Conservation (phyloP, 75 land plant species). For the Isoetes taiwanensis region DNA sequence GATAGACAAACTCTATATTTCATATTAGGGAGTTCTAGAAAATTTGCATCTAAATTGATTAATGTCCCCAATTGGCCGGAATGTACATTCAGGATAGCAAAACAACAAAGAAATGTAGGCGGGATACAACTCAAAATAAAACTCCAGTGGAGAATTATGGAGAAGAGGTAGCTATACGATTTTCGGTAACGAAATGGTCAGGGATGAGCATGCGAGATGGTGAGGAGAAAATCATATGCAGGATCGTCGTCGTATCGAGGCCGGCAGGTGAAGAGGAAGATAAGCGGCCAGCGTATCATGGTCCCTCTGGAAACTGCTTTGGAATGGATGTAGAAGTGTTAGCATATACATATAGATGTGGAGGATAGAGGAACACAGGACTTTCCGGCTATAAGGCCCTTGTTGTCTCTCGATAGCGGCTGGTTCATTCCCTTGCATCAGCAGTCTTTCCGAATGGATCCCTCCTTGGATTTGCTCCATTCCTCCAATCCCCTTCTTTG, state of each 20-base stretch:
- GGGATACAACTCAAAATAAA: slow-evolving; percentile 8
- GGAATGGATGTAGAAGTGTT: slow-evolving; percentile 18
- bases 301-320: slow-evolving; percentile 34
- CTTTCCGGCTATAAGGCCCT: slow-evolving; percentile 22
- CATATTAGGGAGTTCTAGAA: no score
- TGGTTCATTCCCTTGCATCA: slow-evolving; percentile 15
- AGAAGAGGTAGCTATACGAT: slow-evolving; percentile 12
- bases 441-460: slow-evolving; percentile 27
- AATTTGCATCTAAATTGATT: no score
- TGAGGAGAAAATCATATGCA: slow-evolving; percentile 16
- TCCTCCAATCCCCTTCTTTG: no score
- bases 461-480: slow-evolving; percentile 11
- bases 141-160: slow-evolving; percentile 19
- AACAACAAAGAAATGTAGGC: slow-evolving; percentile 18
- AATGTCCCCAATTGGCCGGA: no score
- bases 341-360: slow-evolving; percentile 21
- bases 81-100: no score
- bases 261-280: slow-evolving; percentile 27
- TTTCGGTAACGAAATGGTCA: slow-evolving; percentile 11
- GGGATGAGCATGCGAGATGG: slow-evolving; percentile 24
- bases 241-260: slow-evolving; percentile 25
- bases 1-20: no score
- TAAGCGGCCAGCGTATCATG: slow-evolving; percentile 32
- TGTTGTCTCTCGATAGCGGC: slow-evolving; percentile 16
- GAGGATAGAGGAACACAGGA: slow-evolving; percentile 30